These are phyloP conservation scores for Scheffersomyces segobiensis DNA, from an alignment of 1,139 yeast species.

Conservation along the genomic window DNA sequence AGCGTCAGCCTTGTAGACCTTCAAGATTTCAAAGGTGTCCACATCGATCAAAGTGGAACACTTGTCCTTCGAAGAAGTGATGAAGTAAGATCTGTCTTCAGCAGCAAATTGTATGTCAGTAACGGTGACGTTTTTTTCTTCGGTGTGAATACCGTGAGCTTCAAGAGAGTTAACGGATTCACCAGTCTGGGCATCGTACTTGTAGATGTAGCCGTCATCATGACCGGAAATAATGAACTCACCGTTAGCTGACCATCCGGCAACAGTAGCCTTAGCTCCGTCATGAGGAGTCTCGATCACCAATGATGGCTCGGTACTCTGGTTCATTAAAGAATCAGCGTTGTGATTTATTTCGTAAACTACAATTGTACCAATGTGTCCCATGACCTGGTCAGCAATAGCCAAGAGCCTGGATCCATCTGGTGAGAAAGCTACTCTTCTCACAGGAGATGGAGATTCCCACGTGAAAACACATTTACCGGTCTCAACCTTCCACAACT, in stretches of 20 bases:
- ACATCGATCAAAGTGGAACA: constrained; percentile 79
- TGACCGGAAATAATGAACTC: constrained; percentile 82
- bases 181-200: constrained; percentile 77
- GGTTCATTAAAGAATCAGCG: constrained; percentile 36
- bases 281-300: constrained; percentile 64
- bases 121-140: constrained; percentile 53
- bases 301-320: constrained; percentile 52
- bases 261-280: constrained; percentile 73
- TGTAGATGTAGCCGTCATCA: constrained; percentile 80
- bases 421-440: constrained; percentile 86
- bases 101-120: constrained; percentile 88
- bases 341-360: constrained; percentile 60
- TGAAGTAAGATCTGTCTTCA: constrained; percentile 82
- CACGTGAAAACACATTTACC: constrained; percentile 79
- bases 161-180: constrained; percentile 58
- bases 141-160: constrained; percentile 66
- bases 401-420: constrained; percentile 69
- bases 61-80: constrained; percentile 93
- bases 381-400: constrained; percentile 93
- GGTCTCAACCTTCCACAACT: constrained; percentile 79
- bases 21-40: constrained; percentile 69
- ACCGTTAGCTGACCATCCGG: constrained; percentile 83
- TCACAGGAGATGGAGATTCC: constrained; percentile 80
- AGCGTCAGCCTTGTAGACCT: constrained; percentile 83
- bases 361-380: constrained; percentile 75